Percentiles rank a stretch among this genome's conserved stretches.
Conservation (phyloP, 2,329 filamentous ascomycete genomes). For the Periconia sp. region DNA sequence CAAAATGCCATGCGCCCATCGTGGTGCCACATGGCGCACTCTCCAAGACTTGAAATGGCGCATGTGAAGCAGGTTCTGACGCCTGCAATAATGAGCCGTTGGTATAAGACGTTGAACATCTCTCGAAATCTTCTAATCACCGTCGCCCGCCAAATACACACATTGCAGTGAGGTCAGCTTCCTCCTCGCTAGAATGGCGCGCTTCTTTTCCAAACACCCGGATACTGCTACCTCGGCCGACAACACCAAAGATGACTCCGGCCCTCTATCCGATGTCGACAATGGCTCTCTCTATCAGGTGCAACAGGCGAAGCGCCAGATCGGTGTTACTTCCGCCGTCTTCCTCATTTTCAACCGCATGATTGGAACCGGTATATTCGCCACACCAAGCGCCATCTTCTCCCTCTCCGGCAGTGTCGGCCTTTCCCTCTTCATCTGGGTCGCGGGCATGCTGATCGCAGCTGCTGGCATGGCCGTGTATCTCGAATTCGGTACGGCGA, state of each 20-base stretch:
- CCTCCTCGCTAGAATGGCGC: background rate
- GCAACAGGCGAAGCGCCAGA: conserved; percentile 31
- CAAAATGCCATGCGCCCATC: background rate
- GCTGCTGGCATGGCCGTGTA: conserved; percentile 65
- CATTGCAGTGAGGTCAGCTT: background rate
- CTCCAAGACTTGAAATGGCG: too few relatives aligned
- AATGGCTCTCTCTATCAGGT: conserved; percentile 26
- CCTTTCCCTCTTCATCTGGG: conserved; percentile 64
- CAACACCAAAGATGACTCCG: background rate
- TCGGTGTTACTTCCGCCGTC: conserved; percentile 26
- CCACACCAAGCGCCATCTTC: conserved; percentile 62
- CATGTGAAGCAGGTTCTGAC: background rate
- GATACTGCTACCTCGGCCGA: background rate
- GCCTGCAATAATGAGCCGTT: background rate
- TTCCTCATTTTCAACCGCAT: conserved; percentile 63
- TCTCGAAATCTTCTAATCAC: too few relatives aligned
- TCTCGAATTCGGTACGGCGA: conserved; percentile 66
- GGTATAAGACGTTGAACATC: background rate
- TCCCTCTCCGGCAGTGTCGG: conserved; percentile 62
- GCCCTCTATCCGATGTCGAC: conserved; percentile 12
- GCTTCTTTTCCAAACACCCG: background rate
- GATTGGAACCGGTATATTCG: conserved; percentile 69
- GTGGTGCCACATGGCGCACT: background rate
- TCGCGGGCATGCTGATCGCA: conserved; percentile 63
- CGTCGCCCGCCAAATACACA: background rate